A percentile compares a stretch with the other conserved stretches of the same genome.
These are phyloP conservation scores for Alternaria sp. DNA, from an alignment of 2,329 filamentous ascomycete genomes.

Conservation along the genomic window DNA sequence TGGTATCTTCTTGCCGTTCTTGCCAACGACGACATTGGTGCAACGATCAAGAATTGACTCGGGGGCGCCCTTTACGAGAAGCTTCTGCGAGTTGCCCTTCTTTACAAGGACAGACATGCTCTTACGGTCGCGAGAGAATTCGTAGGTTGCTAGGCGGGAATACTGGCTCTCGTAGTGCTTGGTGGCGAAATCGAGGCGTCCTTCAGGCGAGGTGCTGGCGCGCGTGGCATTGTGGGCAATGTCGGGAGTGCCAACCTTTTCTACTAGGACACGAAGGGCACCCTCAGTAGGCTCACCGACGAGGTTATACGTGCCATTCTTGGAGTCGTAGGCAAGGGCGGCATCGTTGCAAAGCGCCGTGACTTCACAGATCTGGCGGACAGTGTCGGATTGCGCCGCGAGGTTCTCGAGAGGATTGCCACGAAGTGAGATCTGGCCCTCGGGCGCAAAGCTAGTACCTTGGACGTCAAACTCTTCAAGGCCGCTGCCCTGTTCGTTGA, in stretches of 20 bases:
- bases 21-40: slow-evolving; percentile 78
- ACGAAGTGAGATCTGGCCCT: slow-evolving; percentile 72
- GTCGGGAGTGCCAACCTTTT: slow-evolving; percentile 90
- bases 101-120: slow-evolving; percentile 97
- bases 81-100: slow-evolving; percentile 71
- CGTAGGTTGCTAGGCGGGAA: slow-evolving; percentile 82
- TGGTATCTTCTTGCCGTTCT: slow-evolving; percentile 76
- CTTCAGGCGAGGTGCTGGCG: slow-evolving; percentile 55
- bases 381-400: slow-evolving; percentile 73
- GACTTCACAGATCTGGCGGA: slow-evolving; percentile 77
- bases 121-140: slow-evolving; percentile 97
- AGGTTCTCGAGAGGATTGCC: slow-evolving; percentile 74
- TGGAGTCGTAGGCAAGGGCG: slow-evolving; percentile 79
- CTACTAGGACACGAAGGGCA: slow-evolving; percentile 84
- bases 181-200: slow-evolving; percentile 82
- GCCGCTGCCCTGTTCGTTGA: slow-evolving; percentile 74
- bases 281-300: slow-evolving; percentile 96
- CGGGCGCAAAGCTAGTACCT: slow-evolving; percentile 89
- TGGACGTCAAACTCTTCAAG: slow-evolving; percentile 89
- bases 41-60: slow-evolving; percentile 95
- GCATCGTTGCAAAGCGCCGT: slow-evolving; percentile 87
- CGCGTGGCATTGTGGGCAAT: slow-evolving; percentile 62
- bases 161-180: slow-evolving; percentile 80
- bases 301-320: slow-evolving; percentile 75
- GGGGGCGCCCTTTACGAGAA: slow-evolving; percentile 95